Evolutionary conservation across 768 basidiomycete genomes (phyloP), one percentile per base, ranked within the genome.

Genomic region (Termitomyces sp.): DNA sequence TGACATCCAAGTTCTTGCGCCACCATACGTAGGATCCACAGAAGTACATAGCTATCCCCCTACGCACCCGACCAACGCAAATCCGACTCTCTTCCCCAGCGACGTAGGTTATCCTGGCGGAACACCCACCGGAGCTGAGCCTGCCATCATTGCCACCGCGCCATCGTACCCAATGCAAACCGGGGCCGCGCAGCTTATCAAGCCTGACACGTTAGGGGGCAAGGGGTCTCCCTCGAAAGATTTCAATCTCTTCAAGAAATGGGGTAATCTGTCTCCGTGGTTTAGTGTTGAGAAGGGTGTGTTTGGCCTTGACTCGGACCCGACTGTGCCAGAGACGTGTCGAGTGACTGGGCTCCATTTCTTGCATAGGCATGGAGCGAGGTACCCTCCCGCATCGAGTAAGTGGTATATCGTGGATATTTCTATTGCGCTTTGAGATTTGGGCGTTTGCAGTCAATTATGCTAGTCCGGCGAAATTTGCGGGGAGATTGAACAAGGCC

Each of bases 241-340:
- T 15, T 92, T 90, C 63, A 81, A 87, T 64, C 65, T 93, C 46
- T 84, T 92, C 72, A 82, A 77, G 68, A 80, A 82, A 41, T 93
- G 92, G 92, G 92, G 92, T 1, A 92, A 93, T 66, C 69, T 92
- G 37, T 87, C 87, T 1, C 92, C 92, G 10, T 94, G 92, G 92
- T 93, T 86, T 68, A 90, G 86, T 60, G 84, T 90, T 22, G 75
- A 76, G 15, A 76, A 74, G 45, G 80, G 77, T 9, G 73, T 80
- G 1, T 93, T 91, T 70, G 91, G 91, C 0, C 62, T 92, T 5
- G 81, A 92, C 62, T 86, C 89, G 0, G 77, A 78, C 5, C 85
- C 89, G 0, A 86, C 82, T 42, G 77, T 84, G 1, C 91, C 92
- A 5, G 77, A 84, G 28, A 83, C 77, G 5, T 94, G 91, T 66